These are phyloP conservation scores for Trypethelium eluteriae DNA, from an alignment of 495 filamentous ascomycete genomes.

Conservation along the genomic window DNA sequence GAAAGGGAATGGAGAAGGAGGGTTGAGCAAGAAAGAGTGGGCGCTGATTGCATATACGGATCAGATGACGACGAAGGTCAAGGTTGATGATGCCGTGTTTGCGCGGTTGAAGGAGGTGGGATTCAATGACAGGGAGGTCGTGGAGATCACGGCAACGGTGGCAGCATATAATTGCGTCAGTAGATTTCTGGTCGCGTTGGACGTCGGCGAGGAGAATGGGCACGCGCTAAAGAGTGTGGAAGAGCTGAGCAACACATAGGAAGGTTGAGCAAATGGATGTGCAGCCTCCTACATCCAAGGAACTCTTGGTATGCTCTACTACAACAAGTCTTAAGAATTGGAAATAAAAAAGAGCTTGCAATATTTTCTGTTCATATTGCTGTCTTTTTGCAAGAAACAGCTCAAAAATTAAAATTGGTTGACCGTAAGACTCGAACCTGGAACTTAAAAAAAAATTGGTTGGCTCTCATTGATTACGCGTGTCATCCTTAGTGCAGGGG, in stretches of 20 bases:
- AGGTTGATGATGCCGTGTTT: constrained; percentile 29
- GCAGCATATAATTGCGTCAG: constrained; percentile 86
- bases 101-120: constrained; percentile 41
- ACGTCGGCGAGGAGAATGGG: constrained; percentile 59
- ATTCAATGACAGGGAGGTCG: constrained; percentile 44
- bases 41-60: constrained; percentile 33
- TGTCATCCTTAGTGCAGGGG: constrained; percentile 99
- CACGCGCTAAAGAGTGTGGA: constrained; percentile 21
- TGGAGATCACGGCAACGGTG: constrained; percentile 57
- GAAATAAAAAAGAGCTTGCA: too few species aligned
- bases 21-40: constrained; percentile 25
- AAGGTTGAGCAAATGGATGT: neutral
- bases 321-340: too few species aligned
- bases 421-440: too few species aligned
- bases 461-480: constrained; percentile 26
- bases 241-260: constrained; percentile 6
- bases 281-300: too few species aligned
- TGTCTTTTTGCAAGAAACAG: too few species aligned
- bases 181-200: constrained; percentile 73
- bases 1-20: constrained; percentile 8
- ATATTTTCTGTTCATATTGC: too few species aligned
- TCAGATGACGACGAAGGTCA: constrained; percentile 30
- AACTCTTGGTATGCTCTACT: too few species aligned
- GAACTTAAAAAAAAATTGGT: too few species aligned
- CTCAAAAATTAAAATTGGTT: too few species aligned